phyloP scores from a whole-genome alignment of 257 asterid species.

The Primulina huaijiensis region DNA sequence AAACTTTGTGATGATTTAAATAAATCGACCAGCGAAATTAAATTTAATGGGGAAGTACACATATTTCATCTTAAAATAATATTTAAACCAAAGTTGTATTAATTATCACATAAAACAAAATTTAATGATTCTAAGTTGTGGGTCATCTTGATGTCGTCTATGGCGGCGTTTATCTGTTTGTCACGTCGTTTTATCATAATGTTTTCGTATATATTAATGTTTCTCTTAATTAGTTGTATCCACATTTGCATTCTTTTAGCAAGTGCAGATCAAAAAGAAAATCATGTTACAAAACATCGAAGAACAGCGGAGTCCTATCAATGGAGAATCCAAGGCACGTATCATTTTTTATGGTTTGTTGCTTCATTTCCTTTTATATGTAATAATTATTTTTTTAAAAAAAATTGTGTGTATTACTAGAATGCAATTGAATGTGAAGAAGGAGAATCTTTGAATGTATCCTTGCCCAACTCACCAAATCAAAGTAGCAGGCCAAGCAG shows the following conservation, averaged over 20 bases:
- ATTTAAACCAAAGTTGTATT: background rate
- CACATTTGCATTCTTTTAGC: background rate
- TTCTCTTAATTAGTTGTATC: constrained; percentile 7
- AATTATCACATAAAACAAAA: constrained; percentile 14
- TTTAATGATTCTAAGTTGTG: constrained; percentile 18
- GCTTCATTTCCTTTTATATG: too few species aligned
- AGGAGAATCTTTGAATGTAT: constrained; percentile 32
- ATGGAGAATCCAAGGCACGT: constrained; percentile 44
- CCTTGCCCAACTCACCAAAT: constrained; percentile 41
- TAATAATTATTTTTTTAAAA: too few species aligned
- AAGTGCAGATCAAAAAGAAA: background rate
- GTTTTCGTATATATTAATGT: background rate
- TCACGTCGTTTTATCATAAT: constrained; percentile 13
- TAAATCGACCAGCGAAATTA: constrained; percentile 9
- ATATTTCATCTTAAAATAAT: background rate
- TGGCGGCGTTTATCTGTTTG: constrained; percentile 29
- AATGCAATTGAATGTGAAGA: constrained; percentile 32
- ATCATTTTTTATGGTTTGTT: background rate
- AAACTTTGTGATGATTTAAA: constrained; percentile 6
- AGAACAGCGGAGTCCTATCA: constrained; percentile 23
- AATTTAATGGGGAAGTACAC: constrained; percentile 20
- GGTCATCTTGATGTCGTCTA: constrained; percentile 33
- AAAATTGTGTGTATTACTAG: constrained; percentile 19
- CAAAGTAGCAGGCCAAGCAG: constrained; percentile 65
- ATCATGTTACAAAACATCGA: constrained; percentile 49